phyloP scores from a whole-genome alignment of 1,284 basidiomycete genomes.

The Boletus albobrunnescens region DNA sequence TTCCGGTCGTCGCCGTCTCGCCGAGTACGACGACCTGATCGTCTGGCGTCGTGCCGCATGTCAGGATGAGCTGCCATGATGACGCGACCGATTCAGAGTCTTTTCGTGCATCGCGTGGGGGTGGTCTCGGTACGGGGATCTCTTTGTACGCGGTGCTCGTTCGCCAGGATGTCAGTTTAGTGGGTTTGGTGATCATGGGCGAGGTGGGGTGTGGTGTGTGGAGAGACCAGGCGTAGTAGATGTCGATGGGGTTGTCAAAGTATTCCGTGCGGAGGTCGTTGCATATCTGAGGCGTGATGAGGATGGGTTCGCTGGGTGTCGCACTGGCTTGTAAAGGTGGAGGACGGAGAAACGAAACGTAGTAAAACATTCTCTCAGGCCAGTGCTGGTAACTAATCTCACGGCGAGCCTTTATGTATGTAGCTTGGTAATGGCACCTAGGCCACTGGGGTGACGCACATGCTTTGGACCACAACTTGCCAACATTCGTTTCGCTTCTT shows the following conservation, averaged over 20 bases:
- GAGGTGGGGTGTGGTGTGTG: constrained; percentile 17
- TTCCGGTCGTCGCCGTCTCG: constrained; percentile 34
- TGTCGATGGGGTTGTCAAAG: constrained; percentile 48
- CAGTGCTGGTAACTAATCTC: no score
- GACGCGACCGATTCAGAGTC: constrained; percentile 36
- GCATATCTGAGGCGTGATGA: constrained; percentile 69
- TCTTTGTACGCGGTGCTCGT: constrained; percentile 68
- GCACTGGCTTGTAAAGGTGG: constrained; percentile 50
- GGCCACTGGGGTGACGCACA: no score
- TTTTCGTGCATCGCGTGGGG: constrained; percentile 27
- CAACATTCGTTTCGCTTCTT: constrained; percentile 21
- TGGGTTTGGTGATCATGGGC: constrained; percentile 36
- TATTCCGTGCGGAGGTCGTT: constrained; percentile 77
- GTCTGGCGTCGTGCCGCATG: constrained; percentile 28
- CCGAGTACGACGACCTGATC: constrained; percentile 36
- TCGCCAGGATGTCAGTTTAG: constrained; percentile 72
- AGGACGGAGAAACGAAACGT: constrained; percentile 73
- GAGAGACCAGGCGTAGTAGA: constrained; percentile 51
- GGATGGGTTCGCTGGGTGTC: constrained; percentile 37
- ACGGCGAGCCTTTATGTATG: no score
- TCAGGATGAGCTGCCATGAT: constrained; percentile 61
- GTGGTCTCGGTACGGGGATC: constrained; percentile 60
- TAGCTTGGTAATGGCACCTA: no score
- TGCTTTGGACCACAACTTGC: constrained; percentile 24
- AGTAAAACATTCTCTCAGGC: constrained; percentile 77